Conservation (phyloP, 495 filamentous ascomycete genomes). For the Polyplosphaeria fusca region DNA sequence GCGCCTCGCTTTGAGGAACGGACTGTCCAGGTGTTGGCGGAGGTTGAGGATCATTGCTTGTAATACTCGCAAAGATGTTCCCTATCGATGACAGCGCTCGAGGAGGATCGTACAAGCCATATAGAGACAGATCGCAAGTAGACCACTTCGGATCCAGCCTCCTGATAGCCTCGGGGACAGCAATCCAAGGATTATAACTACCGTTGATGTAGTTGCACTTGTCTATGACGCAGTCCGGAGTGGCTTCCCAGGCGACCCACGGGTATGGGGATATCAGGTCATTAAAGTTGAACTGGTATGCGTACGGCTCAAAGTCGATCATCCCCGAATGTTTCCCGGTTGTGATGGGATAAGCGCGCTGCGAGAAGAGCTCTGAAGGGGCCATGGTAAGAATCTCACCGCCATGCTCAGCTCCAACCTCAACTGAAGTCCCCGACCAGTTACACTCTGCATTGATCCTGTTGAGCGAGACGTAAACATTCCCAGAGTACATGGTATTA, state of each 20-base stretch:
- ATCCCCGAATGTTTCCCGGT: constrained; percentile 7
- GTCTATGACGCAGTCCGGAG: constrained; percentile 2
- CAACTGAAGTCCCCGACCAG: constrained; percentile 8
- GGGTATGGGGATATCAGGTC: constrained; percentile 14
- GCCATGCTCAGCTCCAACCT: constrained; percentile 7
- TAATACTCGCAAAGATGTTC: constrained; percentile 9
- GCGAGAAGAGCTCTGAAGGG: constrained; percentile 15
- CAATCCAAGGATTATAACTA: constrained; percentile 8
- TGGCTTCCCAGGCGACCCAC: constrained; percentile 10
- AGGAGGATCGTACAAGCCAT: constrained; percentile 22
- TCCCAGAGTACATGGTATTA: constrained; percentile 20
- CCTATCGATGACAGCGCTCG: constrained; percentile 11
- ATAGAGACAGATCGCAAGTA: constrained; percentile 13
- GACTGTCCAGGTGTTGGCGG: constrained; percentile 3
- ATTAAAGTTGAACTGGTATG: constrained; percentile 22
- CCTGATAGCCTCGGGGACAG: constrained; percentile 15
- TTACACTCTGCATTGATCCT: constrained; percentile 9
- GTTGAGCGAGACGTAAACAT: constrained; percentile 21
- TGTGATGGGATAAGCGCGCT: constrained; percentile 13
- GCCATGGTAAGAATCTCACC: constrained; percentile 19
- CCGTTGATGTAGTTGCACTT: constrained; percentile 6
- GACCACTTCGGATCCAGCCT: constrained; percentile 18
- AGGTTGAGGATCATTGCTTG: neutral
- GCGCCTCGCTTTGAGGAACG: neutral
- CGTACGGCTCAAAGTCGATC: constrained; percentile 5